Base-by-base conservation (phyloP, 768 basidiomycete genomes). In the Paxillus ammoniavirescens region DNA sequence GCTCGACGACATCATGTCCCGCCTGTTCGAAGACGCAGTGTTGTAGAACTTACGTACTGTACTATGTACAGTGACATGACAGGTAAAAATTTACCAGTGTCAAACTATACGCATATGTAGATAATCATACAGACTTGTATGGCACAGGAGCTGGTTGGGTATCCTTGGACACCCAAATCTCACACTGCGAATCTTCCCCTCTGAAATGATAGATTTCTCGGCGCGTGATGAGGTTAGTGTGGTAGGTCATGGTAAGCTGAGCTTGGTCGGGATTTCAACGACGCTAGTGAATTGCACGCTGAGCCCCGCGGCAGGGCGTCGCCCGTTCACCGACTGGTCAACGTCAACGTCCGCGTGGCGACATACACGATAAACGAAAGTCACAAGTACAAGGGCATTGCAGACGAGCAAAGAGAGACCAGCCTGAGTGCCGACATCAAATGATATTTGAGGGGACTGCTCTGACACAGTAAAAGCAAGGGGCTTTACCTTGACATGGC, bases 401-500 rank as follows among this genome's bases (percentile, higher is more conserved):
- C 61, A 65, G 14, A 65, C 50, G 31, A 65, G 33, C 14, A 65
- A 43, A 8, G 64, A 50, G 40, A 66, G 49, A 1, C 61, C 53
- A 2, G 65, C 58, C 63, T 64, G 28, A 7, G 14, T 30, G 18
- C 13, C 9, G 17, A n/a, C 12, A 21, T 57, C 31, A 50, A 38
- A 18, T 35, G 17, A 17, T 5, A 17, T n/a, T 5, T 10, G 12
- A n/a, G 42, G 44, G 2, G 13, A 15, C 14, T 12, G 37, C 35
- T 35, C n/a, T 9, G 6, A 15, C 8, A n/a, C 5, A 31, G n/a
- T 26, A 21, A 10, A 42, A 3, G 40, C 0, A 17, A 17, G 14
- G 7, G 18, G 18, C 13, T 42, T n/a, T 21, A 62, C 65, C 65
- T 69, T 69, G 13, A 53, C 15, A 33, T 67, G 65, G 14, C 54